Conservation (phyloP, 2,329 filamentous ascomycete species). For the Fusarium kyushuense region DNA sequence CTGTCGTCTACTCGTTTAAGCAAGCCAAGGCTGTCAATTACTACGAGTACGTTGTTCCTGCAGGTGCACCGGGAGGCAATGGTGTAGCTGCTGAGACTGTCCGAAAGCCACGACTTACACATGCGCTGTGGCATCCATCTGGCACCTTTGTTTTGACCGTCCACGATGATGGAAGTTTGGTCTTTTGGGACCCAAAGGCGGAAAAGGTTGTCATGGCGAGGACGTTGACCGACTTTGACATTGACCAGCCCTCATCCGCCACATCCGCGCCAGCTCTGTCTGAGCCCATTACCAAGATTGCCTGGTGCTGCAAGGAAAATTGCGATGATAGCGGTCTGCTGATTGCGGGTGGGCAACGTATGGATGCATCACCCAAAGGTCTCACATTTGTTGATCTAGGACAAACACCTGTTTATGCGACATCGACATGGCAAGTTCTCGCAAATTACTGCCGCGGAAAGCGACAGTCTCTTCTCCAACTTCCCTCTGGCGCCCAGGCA, state of each 20-base stretch:
- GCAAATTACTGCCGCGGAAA: slow-evolving; percentile 84
- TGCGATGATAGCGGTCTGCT: slow-evolving; percentile 92
- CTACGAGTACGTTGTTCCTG: slow-evolving; percentile 85
- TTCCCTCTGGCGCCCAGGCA: slow-evolving; percentile 81
- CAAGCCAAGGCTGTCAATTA: slow-evolving; percentile 82
- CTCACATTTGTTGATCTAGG: slow-evolving; percentile 93
- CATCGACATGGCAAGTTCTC: slow-evolving; percentile 88
- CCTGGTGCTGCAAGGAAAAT: slow-evolving; percentile 95
- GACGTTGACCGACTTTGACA: slow-evolving; percentile 78
- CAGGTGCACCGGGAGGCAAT: slow-evolving; percentile 87
- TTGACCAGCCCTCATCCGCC: slow-evolving; percentile 73
- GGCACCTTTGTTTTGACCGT: slow-evolving; percentile 89
- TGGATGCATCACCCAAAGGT: slow-evolving; percentile 76
- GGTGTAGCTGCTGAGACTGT: slow-evolving; percentile 69
- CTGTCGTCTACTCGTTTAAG: slow-evolving; percentile 94
- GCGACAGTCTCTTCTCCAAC: slow-evolving; percentile 75
- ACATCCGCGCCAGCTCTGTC: slow-evolving; percentile 69
- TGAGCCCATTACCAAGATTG: slow-evolving; percentile 81
- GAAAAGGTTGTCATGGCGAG: slow-evolving; percentile 85
- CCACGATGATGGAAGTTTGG: slow-evolving; percentile 90
- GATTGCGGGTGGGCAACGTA: slow-evolving; percentile 82
- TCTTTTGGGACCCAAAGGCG: slow-evolving; percentile 95
- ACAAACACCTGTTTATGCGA: slow-evolving; percentile 88
- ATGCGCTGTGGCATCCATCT: slow-evolving; percentile 94
- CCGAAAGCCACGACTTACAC: slow-evolving; percentile 80